phyloP scores from a whole-genome alignment of 2,329 filamentous ascomycete species.

The Seiridium cupressi region DNA sequence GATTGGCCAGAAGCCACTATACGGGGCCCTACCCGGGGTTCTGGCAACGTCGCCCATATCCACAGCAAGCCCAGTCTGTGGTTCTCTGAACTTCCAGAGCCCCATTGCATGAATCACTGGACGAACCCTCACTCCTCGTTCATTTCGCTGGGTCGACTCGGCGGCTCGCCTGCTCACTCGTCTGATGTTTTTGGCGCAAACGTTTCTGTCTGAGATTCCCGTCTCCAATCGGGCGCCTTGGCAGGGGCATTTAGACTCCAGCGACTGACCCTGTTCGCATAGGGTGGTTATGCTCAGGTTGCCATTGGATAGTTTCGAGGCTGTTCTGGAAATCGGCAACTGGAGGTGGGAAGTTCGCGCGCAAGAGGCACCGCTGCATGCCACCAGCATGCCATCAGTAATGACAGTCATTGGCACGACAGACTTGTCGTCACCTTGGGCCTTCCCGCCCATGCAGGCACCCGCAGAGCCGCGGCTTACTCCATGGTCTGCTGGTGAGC shows the following conservation, averaged over 20 bases:
- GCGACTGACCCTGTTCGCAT: background rate
- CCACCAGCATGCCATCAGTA: no score
- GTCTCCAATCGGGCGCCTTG: background rate
- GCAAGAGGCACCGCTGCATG: no score
- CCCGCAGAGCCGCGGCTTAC: background rate
- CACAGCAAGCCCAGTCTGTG: no score
- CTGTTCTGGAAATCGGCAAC: background rate
- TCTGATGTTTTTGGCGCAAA: slow-evolving; percentile 1
- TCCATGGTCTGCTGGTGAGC: background rate
- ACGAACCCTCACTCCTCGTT: slow-evolving; percentile 2
- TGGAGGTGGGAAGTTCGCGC: no score
- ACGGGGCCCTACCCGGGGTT: background rate
- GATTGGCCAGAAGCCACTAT: background rate
- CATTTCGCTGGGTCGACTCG: background rate
- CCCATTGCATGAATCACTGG: background rate
- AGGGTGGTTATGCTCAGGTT: background rate
- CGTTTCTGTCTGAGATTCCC: background rate
- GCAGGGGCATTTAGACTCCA: slow-evolving; percentile 1
- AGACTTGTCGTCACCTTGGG: background rate
- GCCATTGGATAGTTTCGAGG: background rate
- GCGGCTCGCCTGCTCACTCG: background rate
- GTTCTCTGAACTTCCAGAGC: background rate
- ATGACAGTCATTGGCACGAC: no score
- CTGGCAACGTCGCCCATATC: background rate
- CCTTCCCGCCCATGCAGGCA: background rate